Base-by-base conservation (phyloP, 2,329 filamentous ascomycete species). In the Apiospora rasikravindrae region DNA sequence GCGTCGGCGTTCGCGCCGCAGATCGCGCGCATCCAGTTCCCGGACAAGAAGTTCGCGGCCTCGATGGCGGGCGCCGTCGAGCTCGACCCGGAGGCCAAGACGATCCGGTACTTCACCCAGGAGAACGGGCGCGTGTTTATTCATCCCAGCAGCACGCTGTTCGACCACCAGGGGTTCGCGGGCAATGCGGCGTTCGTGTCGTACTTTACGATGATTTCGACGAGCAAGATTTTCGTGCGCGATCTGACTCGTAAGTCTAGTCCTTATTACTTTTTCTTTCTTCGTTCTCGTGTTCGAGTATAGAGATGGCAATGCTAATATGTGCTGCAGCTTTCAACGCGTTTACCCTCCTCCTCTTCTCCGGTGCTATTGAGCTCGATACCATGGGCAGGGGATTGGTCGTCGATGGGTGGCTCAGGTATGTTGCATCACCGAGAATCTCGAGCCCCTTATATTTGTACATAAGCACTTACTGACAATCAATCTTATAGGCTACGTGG, bases 161-260 rank as follows among this genome's bases (percentile, higher is more conserved):
- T 98, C 81, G 92, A 92, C 70, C 92, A 90, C 14, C 94, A 97
- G 79, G 89, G 87, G 0, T 98, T 97, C 79, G 89, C 93, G 2
- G 91, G 88, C 10, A 90, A 91, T 69, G 92, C 93, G 6, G 88
- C 90, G 1, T 98, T 96, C 81, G 85, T 99, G 81, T 92, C 91
- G 70, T 98, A 98, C 82, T 98, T 98, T 82, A 93, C 89, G 70
- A 95, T 98, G 82, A 96, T 98, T 84, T 91, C 93, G 4, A 98
- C 95, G 0, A 93, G 90, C 80, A 98, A 98, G 84, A 90, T 98
- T 2, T 98, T 98, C 80, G 90, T 98, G 33, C 87, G 96, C 29
- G 96, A 98, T 78, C 83, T 98, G 67, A 98, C 96, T 19, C 96
- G 92, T 94, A 84, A 83, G 91, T 89, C 53, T 44, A 64, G 19